Conservation (phyloP, 306 rosid genomes). For the Ochetophila trinervis region DNA sequence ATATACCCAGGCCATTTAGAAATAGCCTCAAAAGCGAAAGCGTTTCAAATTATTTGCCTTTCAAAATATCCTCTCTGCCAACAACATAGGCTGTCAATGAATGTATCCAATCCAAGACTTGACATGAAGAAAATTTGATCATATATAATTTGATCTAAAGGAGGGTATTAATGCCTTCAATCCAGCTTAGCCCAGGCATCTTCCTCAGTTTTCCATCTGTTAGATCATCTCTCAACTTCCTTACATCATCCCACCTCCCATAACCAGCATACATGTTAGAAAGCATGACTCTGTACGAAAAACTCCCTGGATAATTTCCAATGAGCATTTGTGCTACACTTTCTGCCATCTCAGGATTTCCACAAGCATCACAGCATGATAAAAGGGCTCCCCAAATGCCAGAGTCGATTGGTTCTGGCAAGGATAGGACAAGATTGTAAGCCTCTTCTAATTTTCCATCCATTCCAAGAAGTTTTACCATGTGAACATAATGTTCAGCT, state of each 20-base stretch:
- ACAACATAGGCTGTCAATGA: background rate
- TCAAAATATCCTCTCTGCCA: no score
- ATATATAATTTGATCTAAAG: no score
- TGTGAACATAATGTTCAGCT: conserved; percentile 74
- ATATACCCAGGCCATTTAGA: background rate
- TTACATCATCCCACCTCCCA: conserved; percentile 76
- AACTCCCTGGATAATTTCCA: conserved; percentile 42
- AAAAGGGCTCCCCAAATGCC: conserved; percentile 85
- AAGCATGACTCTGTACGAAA: conserved; percentile 68
- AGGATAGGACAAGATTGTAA: conserved; percentile 50
- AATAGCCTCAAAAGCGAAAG: no score
- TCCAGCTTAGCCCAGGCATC: conserved; percentile 68
- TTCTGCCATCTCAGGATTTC: conserved; percentile 69
- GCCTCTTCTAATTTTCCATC: conserved; percentile 78
- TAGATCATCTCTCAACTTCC: conserved; percentile 58
- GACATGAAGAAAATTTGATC: background rate
- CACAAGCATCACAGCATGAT: conserved; percentile 69
- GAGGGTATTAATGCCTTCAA: conserved; percentile 1
- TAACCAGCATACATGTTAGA: conserved; percentile 69
- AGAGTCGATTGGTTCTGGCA: conserved; percentile 70
- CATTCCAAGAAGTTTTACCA: conserved; percentile 87
- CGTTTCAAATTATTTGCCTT: no score
- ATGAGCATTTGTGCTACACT: conserved; percentile 53
- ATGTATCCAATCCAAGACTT: background rate
- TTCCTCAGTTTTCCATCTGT: conserved; percentile 44